Conservation (phyloP, 768 basidiomycete species). For the Paxillus ammoniavirescens region DNA sequence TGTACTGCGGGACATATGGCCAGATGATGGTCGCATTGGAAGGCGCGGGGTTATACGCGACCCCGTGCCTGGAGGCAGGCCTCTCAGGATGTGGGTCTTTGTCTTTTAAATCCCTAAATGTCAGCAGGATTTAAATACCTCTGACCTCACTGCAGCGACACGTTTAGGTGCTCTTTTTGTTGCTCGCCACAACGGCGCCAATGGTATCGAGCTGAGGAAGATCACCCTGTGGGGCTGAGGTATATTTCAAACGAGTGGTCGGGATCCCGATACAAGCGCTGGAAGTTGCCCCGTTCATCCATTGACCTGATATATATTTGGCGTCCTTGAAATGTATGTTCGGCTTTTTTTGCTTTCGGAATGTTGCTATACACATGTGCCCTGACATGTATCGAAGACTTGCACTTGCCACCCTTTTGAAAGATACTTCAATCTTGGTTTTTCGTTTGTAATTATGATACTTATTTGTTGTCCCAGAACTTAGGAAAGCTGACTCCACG, state of each 20-base stretch:
- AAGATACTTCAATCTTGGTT: no score
- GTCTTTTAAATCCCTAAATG: background rate
- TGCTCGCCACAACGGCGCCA: slow-evolving; percentile 27
- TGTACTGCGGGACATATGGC: slow-evolving; percentile 44
- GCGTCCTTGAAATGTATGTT: background rate
- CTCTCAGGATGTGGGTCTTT: slow-evolving; percentile 31
- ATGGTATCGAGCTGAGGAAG: slow-evolving; percentile 37
- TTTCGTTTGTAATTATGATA: no score
- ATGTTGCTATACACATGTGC: background rate
- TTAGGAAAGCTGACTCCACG: no score
- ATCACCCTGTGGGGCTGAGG: slow-evolving; percentile 41
- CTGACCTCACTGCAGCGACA: slow-evolving; percentile 27
- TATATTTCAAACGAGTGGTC: background rate
- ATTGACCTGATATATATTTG: background rate
- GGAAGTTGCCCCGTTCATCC: background rate
- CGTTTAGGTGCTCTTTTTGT: slow-evolving; percentile 43
- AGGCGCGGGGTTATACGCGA: slow-evolving; percentile 35
- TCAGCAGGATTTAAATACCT: background rate
- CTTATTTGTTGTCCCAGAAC: no score
- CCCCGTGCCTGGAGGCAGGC: slow-evolving; percentile 29
- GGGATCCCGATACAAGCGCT: no score
- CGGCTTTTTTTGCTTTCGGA: background rate
- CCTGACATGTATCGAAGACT: background rate
- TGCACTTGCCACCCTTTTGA: no score
- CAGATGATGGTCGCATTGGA: slow-evolving; percentile 40